phyloP scores from a whole-genome alignment of 345 rosid genomes.

The Moringa oleifera region DNA sequence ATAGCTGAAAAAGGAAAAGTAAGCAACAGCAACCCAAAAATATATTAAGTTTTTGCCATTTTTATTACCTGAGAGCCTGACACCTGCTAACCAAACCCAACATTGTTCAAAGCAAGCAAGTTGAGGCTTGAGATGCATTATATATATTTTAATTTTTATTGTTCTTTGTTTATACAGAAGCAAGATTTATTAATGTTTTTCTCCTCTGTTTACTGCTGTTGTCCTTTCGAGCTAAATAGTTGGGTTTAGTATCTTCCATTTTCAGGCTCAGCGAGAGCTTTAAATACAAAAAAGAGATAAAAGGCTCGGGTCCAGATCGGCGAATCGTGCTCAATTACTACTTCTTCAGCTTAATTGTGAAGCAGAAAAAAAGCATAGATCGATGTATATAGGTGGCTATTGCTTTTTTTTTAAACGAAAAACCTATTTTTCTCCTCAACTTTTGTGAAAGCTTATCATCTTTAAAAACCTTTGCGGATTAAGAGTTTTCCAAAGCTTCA shows the following conservation, averaged over 20 bases:
- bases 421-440: constrained; percentile 4
- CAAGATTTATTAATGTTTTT: constrained; percentile 25
- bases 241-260: constrained; percentile 28
- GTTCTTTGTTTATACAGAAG: constrained; percentile 25
- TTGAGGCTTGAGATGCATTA: background rate
- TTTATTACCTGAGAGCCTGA: constrained; percentile 32
- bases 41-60: constrained; percentile 3
- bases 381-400: constrained; percentile 7
- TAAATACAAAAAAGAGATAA: constrained; percentile 12
- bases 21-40: background rate
- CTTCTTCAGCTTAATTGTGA: constrained; percentile 25
- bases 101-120: constrained; percentile 35
- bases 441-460: constrained; percentile 24
- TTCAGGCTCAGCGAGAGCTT: constrained; percentile 35
- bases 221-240: constrained; percentile 15
- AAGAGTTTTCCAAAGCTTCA: background rate
- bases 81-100: constrained; percentile 40
- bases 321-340: constrained; percentile 18
- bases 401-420: background rate
- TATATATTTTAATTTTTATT: constrained; percentile 7
- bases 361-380: constrained; percentile 19
- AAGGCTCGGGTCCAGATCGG: constrained; percentile 24
- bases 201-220: too few relatives aligned
- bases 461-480: constrained; percentile 20
- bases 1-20: constrained; percentile 2